Percentiles rank a stretch among this genome's conserved stretches.
Evolutionary conservation across 768 basidiomycete genomes (phyloP).

Genomic region (Termitomyces sp.): DNA sequence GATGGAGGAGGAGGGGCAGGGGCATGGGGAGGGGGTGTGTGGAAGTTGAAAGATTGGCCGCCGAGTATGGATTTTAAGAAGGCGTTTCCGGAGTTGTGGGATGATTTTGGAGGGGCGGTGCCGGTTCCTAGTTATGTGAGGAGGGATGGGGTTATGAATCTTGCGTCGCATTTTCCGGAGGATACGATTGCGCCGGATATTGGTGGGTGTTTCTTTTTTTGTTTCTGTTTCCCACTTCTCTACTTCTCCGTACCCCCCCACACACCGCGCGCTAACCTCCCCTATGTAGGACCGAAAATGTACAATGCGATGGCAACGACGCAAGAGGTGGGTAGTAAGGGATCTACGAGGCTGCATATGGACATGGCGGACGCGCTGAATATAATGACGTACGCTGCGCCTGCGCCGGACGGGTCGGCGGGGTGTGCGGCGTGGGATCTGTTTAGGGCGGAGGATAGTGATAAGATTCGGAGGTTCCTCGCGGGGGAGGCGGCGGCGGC

Average conservation of each 20-base stretch:
- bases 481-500: background rate
- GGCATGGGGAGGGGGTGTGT: background rate
- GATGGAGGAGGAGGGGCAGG: conserved; percentile 46
- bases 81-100: conserved; percentile 79
- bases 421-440: conserved; percentile 94
- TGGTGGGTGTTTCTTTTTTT: conserved; percentile 37
- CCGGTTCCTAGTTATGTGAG: conserved; percentile 91
- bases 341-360: conserved; percentile 89
- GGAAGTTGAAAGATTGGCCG: conserved; percentile 78
- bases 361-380: conserved; percentile 94
- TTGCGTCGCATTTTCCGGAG: conserved; percentile 84
- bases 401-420: conserved; percentile 51
- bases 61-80: conserved; percentile 80
- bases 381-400: conserved; percentile 76
- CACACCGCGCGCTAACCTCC: conserved; percentile 3
- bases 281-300: conserved; percentile 79
- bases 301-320: conserved; percentile 85
- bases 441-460: conserved; percentile 77
- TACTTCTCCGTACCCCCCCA: accelerated
- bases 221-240: background rate
- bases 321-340: conserved; percentile 66
- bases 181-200: conserved; percentile 80
- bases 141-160: conserved; percentile 83
- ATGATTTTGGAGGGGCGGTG: conserved; percentile 79
- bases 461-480: conserved; percentile 74